phyloP scores from a whole-genome alignment of 1,139 yeast genomes.

The Geotrichum restrictum region DNA sequence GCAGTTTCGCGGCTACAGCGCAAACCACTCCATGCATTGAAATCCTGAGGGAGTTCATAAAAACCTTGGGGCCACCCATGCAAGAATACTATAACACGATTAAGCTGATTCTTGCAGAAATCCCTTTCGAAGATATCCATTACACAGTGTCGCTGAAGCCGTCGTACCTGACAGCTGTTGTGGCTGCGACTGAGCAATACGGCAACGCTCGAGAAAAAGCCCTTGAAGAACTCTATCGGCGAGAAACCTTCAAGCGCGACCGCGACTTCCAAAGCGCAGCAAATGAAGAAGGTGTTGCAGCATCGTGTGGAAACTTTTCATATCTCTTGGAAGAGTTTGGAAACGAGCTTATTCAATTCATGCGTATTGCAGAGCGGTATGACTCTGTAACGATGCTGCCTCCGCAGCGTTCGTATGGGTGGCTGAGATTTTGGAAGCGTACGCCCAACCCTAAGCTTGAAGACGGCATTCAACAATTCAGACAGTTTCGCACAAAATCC shows the following conservation, averaged over 20 bases:
- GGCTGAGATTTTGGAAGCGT: conserved; percentile 51
- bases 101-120: conserved; percentile 54
- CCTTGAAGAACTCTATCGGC: conserved; percentile 55
- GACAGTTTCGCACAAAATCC: not conserved
- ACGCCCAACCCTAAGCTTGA: not conserved
- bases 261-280: conserved; percentile 44
- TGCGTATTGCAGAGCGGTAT: conserved; percentile 48
- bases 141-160: conserved; percentile 41
- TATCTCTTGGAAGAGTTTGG: conserved; percentile 62
- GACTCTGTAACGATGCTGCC: conserved; percentile 34
- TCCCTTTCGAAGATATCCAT: conserved; percentile 51
- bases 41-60: conserved; percentile 61
- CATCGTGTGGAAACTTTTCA: conserved; percentile 78
- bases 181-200: conserved; percentile 52
- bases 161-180: conserved; percentile 50
- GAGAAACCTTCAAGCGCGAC: conserved; percentile 47
- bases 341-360: conserved; percentile 50
- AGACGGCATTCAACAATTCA: not conserved
- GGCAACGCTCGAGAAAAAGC: conserved; percentile 56
- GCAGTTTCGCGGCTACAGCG: conserved; percentile 1
- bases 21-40: conserved; percentile 35
- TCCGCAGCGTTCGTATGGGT: conserved; percentile 45
- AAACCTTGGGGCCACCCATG: conserved; percentile 68
- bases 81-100: conserved; percentile 57
- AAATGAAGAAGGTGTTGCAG: conserved; percentile 77